phyloP scores from a whole-genome alignment of 352 stramenopile genomes.

The Pythium apleroticum region DNA sequence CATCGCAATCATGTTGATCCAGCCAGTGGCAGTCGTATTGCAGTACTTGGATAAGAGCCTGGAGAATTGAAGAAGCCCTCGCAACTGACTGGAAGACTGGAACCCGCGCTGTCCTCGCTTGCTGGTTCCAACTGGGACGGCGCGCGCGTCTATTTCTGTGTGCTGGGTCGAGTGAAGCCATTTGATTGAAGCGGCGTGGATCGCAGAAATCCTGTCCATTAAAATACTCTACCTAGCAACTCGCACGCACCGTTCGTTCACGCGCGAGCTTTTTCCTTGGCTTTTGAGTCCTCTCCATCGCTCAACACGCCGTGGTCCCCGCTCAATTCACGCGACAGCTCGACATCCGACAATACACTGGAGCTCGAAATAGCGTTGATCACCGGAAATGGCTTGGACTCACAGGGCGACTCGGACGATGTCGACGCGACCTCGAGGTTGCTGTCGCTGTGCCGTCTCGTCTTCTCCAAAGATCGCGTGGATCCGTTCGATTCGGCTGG shows the following conservation, averaged over 20 bases:
- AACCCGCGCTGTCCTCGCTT: background rate
- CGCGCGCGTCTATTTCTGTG: background rate
- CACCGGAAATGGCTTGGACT: constrained; percentile 30
- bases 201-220: constrained; percentile 1
- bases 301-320: constrained; percentile 34
- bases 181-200: background rate
- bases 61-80: background rate
- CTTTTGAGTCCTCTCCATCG: constrained; percentile 29
- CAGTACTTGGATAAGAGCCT: background rate
- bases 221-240: constrained; percentile 8
- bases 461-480: background rate
- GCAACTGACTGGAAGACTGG: background rate
- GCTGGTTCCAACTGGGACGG: constrained; percentile 3
- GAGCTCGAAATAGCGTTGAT: constrained; percentile 41
- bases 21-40: no score
- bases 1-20: background rate
- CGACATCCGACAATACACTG: constrained; percentile 53
- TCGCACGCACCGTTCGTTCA: constrained; percentile 1
- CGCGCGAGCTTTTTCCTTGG: background rate
- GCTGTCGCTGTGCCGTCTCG: constrained; percentile 27
- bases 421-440: constrained; percentile 18
- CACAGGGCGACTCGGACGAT: constrained; percentile 11
- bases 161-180: background rate
- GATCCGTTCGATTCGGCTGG: constrained; percentile 1
- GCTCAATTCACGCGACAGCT: constrained; percentile 52